Conservation (phyloP, 306 rosid species). For the Rosa rugosa region DNA sequence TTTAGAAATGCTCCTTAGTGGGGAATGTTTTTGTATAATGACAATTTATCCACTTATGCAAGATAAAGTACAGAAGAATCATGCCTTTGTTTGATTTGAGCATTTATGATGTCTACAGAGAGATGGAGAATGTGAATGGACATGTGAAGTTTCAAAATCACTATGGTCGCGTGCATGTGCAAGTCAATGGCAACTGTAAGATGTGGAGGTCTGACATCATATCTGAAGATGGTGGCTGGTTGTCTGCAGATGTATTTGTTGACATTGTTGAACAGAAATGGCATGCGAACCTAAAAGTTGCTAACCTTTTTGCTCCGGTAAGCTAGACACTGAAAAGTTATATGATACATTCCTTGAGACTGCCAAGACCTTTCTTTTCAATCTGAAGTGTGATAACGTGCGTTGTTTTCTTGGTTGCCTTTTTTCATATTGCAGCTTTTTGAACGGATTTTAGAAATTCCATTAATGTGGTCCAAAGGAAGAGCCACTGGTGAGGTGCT, state of each 20-base stretch:
- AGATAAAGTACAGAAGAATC: background rate
- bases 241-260: slow-evolving; percentile 82
- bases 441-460: slow-evolving; percentile 87
- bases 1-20: background rate
- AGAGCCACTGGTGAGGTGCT: slow-evolving; percentile 94
- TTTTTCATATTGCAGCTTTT: slow-evolving; percentile 65
- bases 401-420: slow-evolving; percentile 28
- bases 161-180: slow-evolving; percentile 65
- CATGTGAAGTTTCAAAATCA: slow-evolving; percentile 73
- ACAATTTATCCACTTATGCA: slow-evolving; percentile 8
- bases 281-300: slow-evolving; percentile 82
- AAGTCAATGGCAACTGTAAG: slow-evolving; percentile 81
- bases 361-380: slow-evolving; percentile 10
- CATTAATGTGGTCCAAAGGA: slow-evolving; percentile 84
- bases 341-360: slow-evolving; percentile 13
- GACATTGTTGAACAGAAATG: slow-evolving; percentile 77
- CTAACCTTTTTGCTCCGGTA: slow-evolving; percentile 84
- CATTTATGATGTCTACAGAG: slow-evolving; percentile 45
- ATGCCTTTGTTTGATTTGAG: background rate
- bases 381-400: slow-evolving; percentile 25
- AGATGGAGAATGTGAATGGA: slow-evolving; percentile 81
- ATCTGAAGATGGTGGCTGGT: slow-evolving; percentile 89
- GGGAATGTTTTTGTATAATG: background rate
- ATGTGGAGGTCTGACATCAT: slow-evolving; percentile 72
- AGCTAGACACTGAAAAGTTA: slow-evolving; percentile 31